Conservation (phyloP, 257 asterid species). For the Salvia rosmarinus region DNA sequence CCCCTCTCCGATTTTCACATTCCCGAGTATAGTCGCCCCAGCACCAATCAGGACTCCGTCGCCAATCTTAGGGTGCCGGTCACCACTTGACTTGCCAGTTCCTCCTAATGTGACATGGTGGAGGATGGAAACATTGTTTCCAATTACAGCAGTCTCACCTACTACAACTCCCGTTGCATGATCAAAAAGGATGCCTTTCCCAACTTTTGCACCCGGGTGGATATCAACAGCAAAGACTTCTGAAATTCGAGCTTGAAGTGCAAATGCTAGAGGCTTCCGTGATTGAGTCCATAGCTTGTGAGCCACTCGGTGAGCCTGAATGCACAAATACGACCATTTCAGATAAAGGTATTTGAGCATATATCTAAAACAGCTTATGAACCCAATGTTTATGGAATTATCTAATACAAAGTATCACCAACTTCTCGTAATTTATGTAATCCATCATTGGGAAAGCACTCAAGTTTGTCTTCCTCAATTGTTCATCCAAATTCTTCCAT, state of each 20-base stretch:
- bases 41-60: slow-evolving; percentile 84
- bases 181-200: slow-evolving; percentile 70
- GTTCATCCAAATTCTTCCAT: background rate
- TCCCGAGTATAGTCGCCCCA: slow-evolving; percentile 67
- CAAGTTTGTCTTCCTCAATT: background rate
- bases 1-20: slow-evolving; percentile 70
- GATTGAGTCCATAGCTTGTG: slow-evolving; percentile 74
- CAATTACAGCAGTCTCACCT: slow-evolving; percentile 79
- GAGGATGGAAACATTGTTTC: slow-evolving; percentile 73
- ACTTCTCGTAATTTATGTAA: background rate
- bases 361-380: background rate
- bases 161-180: slow-evolving; percentile 82
- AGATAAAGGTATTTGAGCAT: background rate
- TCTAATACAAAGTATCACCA: background rate
- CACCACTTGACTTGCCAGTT: slow-evolving; percentile 61
- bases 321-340: background rate
- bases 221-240: slow-evolving; percentile 74
- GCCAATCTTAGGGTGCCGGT: slow-evolving; percentile 75
- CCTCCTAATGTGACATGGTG: slow-evolving; percentile 82
- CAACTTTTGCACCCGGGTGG: slow-evolving; percentile 72
- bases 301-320: slow-evolving; percentile 69
- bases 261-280: slow-evolving; percentile 62
- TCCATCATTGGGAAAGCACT: background rate
- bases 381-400: background rate
- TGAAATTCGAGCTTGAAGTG: slow-evolving; percentile 69